Evolutionary conservation across 2,329 filamentous ascomycete genomes (phyloP).

Genomic region (Neonectria ditissima): DNA sequence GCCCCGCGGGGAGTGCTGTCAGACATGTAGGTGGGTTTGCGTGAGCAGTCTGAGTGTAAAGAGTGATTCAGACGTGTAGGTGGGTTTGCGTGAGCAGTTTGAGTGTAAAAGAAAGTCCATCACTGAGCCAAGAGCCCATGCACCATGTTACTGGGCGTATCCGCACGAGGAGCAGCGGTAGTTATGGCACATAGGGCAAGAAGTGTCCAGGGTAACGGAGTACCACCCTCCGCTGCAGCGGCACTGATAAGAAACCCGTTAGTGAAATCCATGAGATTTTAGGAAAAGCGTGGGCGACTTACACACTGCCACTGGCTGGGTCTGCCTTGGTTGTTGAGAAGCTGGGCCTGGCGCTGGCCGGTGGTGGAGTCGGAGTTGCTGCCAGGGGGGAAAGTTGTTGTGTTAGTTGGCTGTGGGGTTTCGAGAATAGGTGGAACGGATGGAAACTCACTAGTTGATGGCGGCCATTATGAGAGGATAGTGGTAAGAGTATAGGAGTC

Average conservation of each 20-base stretch:
- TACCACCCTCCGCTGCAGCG: not conserved
- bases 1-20: not conserved
- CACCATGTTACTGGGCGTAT: constrained; percentile 31
- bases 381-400: not conserved
- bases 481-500: not conserved
- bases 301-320: not conserved
- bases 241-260: not conserved
- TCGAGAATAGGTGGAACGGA: not conserved
- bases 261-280: not conserved
- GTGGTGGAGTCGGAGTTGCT: not conserved
- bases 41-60: not conserved
- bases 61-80: no score
- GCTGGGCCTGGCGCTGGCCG: not conserved
- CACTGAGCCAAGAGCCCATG: not conserved
- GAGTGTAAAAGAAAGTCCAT: not conserved
- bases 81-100: not conserved
- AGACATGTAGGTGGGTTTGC: not conserved
- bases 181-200: not conserved
- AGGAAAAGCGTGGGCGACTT: not conserved
- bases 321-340: not conserved
- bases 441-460: not conserved
- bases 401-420: not conserved
- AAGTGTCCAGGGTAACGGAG: not conserved
- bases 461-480: not conserved
- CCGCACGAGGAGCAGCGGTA: constrained; percentile 37